These are phyloP conservation scores for Stagonosporopsis tanaceti DNA, from an alignment of 2,329 filamentous ascomycete genomes.

Conservation along the genomic window DNA sequence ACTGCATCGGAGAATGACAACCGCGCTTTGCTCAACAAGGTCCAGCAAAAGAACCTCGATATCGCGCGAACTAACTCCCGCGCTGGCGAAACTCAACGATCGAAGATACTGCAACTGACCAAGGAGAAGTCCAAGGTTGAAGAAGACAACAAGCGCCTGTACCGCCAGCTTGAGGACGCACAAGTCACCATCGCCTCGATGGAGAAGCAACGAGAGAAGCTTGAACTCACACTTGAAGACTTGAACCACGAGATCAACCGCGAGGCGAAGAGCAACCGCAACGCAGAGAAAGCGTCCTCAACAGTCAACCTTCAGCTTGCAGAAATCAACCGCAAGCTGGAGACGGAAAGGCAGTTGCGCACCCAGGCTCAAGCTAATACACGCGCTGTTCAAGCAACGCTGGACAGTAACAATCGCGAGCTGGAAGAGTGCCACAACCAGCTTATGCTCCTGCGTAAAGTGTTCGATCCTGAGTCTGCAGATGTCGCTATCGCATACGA, in stretches of 20 bases:
- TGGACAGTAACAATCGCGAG: conserved; percentile 83
- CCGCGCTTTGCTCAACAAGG: conserved; percentile 90
- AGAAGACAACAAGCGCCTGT: conserved; percentile 80
- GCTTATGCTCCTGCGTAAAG: conserved; percentile 81
- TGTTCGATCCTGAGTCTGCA: conserved; percentile 79
- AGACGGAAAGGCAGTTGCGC: conserved; percentile 87
- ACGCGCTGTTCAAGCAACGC: conserved; percentile 77
- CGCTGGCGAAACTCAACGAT: conserved; percentile 82
- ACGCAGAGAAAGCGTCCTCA: conserved; percentile 87
- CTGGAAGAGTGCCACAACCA: conserved; percentile 81
- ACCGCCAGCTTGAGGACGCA: conserved; percentile 84
- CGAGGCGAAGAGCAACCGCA: conserved; percentile 88
- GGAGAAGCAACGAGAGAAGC: conserved; percentile 94
- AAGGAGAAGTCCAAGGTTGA: conserved; percentile 84
- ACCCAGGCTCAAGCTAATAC: conserved; percentile 86
- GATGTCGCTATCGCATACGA: conserved; percentile 74
- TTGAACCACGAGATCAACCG: conserved; percentile 89
- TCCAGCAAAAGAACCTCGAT: conserved; percentile 96
- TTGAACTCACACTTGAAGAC: conserved; percentile 87
- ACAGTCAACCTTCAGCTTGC: conserved; percentile 82
- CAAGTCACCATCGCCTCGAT: conserved; percentile 83
- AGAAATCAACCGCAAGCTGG: conserved; percentile 86
- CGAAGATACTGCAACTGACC: conserved; percentile 77
- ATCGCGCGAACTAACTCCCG: conserved; percentile 90
- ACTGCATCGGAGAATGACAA: conserved; percentile 97